Conservation (phyloP, 1,284 basidiomycete genomes). For the Rhodotorula sp. region DNA sequence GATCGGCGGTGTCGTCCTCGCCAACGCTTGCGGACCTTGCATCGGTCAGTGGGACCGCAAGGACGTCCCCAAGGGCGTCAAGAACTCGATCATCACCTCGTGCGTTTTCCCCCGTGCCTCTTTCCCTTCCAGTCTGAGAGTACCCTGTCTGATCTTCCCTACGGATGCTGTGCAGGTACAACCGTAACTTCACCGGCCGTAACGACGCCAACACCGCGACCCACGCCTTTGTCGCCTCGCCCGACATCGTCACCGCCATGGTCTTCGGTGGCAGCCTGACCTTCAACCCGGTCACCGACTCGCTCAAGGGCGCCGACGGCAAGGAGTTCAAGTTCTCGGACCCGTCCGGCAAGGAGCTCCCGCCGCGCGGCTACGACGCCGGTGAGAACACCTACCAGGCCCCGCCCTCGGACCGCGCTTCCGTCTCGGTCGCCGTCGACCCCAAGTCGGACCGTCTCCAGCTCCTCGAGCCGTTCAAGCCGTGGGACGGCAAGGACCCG, state of each 20-base stretch:
- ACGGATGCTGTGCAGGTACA: slow-evolving; percentile 60
- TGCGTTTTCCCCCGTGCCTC: not conserved
- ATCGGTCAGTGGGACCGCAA: slow-evolving; percentile 99
- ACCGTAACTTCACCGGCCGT: slow-evolving; percentile 99
- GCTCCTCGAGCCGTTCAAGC: slow-evolving; percentile 82
- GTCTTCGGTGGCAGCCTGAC: slow-evolving; percentile 89
- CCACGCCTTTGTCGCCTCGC: slow-evolving; percentile 97
- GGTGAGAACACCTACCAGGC: slow-evolving; percentile 97
- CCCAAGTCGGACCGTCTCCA: slow-evolving; percentile 93
- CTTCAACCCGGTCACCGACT: slow-evolving; percentile 96
- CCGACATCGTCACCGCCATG: slow-evolving; percentile 97
- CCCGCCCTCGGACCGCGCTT: slow-evolving; percentile 80
- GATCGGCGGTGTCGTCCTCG: slow-evolving; percentile 89
- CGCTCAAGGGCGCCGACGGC: slow-evolving; percentile 84
- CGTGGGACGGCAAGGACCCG: slow-evolving; percentile 93
- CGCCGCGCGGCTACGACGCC: slow-evolving; percentile 90
- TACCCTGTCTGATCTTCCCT: not conserved
- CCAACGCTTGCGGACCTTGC: slow-evolving; percentile 98
- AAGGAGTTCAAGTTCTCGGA: slow-evolving; percentile 96
- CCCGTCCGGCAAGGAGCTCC: slow-evolving; percentile 87
- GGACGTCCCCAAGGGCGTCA: slow-evolving; percentile 94
- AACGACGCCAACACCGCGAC: slow-evolving; percentile 99
- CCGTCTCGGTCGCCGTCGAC: slow-evolving; percentile 81
- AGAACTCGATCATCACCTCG: slow-evolving; percentile 67
- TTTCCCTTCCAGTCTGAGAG: too few species aligned